Conservation (phyloP, 148 eudicot genomes). For the Arbutus unedo region DNA sequence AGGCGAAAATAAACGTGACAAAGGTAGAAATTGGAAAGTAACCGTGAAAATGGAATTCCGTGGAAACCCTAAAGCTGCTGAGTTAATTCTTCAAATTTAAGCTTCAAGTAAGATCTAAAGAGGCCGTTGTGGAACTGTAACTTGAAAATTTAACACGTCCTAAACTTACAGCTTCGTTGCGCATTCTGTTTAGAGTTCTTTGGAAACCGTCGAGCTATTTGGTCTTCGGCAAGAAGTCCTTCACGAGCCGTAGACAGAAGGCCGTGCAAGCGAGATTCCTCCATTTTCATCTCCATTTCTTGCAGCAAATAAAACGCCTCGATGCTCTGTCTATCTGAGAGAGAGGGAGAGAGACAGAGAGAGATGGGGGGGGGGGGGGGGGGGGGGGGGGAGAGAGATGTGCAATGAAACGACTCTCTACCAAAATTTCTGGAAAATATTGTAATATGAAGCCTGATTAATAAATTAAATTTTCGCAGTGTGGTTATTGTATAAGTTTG, state of each 20-base stretch:
- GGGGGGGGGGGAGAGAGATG: background rate
- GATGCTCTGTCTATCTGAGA: background rate
- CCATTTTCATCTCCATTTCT: conserved; percentile 44
- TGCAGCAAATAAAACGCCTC: background rate
- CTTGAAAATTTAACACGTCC: conserved; percentile 20
- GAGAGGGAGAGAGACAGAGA: background rate
- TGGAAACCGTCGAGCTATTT: conserved; percentile 31
- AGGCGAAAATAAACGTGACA: background rate
- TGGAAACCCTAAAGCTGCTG: background rate
- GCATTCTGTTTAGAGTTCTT: conserved; percentile 35
- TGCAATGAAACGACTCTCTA: background rate
- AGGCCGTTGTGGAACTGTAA: background rate
- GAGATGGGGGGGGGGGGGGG: background rate
- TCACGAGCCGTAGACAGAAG: conserved; percentile 16
- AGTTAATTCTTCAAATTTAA: background rate
- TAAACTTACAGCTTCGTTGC: conserved; percentile 59
- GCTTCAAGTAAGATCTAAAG: background rate
- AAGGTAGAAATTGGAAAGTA: background rate
- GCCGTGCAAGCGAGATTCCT: conserved; percentile 34
- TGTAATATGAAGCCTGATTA: background rate
- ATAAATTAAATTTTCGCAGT: background rate
- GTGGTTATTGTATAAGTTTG: background rate
- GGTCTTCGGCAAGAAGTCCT: conserved; percentile 31
- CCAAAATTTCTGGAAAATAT: background rate
- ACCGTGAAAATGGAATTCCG: background rate